Evolutionary conservation across 208 protist species (phyloP).

Genomic region (Trypanosoma theileri): DNA sequence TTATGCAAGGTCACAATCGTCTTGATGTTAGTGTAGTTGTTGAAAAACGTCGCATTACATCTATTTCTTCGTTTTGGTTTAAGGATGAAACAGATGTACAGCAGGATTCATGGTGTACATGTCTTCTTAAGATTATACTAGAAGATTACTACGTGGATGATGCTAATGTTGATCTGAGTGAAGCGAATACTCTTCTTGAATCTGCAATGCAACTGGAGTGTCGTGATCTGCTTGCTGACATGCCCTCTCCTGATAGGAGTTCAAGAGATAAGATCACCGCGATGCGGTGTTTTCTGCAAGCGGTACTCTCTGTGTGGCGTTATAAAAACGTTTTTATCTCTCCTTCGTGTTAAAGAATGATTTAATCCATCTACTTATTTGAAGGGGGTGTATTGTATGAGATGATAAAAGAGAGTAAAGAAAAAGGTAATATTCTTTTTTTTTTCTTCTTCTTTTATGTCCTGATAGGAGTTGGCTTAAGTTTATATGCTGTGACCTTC

Average conservation of each 20-base stretch:
- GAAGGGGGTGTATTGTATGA: background rate
- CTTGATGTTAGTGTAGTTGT: slow-evolving; percentile 24
- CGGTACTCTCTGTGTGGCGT: slow-evolving; percentile 47
- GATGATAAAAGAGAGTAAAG: too few species aligned
- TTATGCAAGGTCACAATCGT: slow-evolving; percentile 10
- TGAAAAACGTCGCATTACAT: slow-evolving; percentile 17
- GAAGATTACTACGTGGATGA: slow-evolving; percentile 11
- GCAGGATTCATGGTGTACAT: slow-evolving; percentile 13
- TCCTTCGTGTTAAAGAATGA: background rate
- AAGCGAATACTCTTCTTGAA: slow-evolving; percentile 31
- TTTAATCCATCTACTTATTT: background rate
- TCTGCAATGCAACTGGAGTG: slow-evolving; percentile 8
- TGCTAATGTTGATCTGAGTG: slow-evolving; percentile 16
- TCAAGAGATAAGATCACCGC: slow-evolving; percentile 11
- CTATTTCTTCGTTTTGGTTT: slow-evolving; percentile 8
- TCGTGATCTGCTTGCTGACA: slow-evolving; percentile 15
- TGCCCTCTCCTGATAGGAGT: background rate
- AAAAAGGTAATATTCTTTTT: slow-evolving; percentile 1
- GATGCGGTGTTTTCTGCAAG: slow-evolving; percentile 36
- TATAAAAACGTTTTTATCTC: slow-evolving; percentile 55
- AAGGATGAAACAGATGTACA: background rate
- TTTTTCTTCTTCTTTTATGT: slow-evolving; percentile 9
- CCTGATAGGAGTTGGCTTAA: background rate
- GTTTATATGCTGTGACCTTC: background rate
- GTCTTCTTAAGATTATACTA: slow-evolving; percentile 28